These are phyloP conservation scores for Pythium phragmiticola DNA, from an alignment of 352 stramenopile genomes.

Conservation along the genomic window DNA sequence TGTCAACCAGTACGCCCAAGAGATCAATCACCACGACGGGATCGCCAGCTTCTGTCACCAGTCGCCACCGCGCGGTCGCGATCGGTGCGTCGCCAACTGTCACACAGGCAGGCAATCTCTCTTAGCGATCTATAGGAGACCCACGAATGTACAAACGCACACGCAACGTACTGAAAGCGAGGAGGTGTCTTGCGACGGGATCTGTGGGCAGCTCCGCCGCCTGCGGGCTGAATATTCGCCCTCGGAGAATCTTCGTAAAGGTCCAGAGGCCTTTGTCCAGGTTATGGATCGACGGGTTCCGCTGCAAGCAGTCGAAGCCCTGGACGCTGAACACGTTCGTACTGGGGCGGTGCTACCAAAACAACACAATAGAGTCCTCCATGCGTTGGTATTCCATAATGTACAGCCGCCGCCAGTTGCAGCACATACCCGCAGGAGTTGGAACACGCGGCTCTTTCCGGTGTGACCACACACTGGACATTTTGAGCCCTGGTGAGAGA, in stretches of 20 bases:
- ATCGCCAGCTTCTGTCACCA: slow-evolving; percentile 39
- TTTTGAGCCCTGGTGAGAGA: slow-evolving; percentile 41
- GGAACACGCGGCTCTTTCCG: slow-evolving; percentile 64
- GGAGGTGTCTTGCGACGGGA: slow-evolving; percentile 43
- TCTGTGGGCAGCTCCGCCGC: slow-evolving; percentile 36
- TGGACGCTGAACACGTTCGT: slow-evolving; percentile 51
- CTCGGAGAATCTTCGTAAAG: slow-evolving; percentile 53
- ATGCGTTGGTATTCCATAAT: neutral
- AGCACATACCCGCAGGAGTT: slow-evolving; percentile 46
- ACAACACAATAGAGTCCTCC: neutral
- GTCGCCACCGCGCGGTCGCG: slow-evolving; percentile 49
- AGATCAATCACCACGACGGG: slow-evolving; percentile 56
- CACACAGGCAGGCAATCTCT: neutral
- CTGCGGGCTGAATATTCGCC: slow-evolving; percentile 37
- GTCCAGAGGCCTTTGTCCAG: slow-evolving; percentile 42
- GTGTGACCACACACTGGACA: slow-evolving; percentile 65
- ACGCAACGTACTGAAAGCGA: slow-evolving; percentile 55
- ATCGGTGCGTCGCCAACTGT: slow-evolving; percentile 74
- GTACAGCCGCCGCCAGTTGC: too few relatives aligned
- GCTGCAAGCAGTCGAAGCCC: slow-evolving; percentile 46
- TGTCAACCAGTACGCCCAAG: slow-evolving; percentile 52
- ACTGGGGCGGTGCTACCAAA: slow-evolving; percentile 32
- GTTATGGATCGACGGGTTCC: slow-evolving; percentile 31
- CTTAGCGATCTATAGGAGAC: too few relatives aligned
- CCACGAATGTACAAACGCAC: too few relatives aligned